A percentile compares a stretch with the other conserved stretches of the same genome.
Conservation (phyloP, 2,329 filamentous ascomycete genomes). For the Sclerotinia subarctica region DNA sequence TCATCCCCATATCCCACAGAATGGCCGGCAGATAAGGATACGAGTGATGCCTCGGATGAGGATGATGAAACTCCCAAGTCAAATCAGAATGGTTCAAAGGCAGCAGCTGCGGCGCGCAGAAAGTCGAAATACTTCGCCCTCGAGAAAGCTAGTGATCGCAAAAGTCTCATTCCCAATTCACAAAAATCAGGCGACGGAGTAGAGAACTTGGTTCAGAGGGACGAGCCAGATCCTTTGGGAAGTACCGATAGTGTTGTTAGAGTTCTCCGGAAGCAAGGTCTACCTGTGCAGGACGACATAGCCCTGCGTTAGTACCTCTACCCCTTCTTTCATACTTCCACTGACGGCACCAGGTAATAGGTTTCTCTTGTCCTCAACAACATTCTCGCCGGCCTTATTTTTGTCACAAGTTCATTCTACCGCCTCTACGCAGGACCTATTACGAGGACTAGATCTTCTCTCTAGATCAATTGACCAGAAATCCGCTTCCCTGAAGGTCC, state of each 20-base stretch:
- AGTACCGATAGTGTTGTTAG: constrained; percentile 81
- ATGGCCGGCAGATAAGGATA: constrained; percentile 83
- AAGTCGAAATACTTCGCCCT: constrained; percentile 83
- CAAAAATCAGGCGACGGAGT: constrained; percentile 66
- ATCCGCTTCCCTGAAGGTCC: constrained; percentile 89
- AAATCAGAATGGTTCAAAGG: constrained; percentile 28
- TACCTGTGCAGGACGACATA: constrained; percentile 80
- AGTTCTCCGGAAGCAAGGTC: constrained; percentile 69
- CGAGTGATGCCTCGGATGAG: constrained; percentile 64
- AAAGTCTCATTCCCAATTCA: constrained; percentile 61
- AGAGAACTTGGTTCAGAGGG: constrained; percentile 78
- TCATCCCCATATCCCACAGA: constrained; percentile 72
- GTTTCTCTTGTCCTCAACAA: constrained; percentile 92
- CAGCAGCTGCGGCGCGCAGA: constrained; percentile 48
- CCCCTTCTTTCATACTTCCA: constrained; percentile 14
- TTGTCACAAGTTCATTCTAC: constrained; percentile 86
- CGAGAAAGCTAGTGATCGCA: constrained; percentile 68
- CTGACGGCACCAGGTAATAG: constrained; percentile 63
- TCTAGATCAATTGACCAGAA: constrained; percentile 96
- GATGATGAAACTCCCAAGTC: constrained; percentile 38
- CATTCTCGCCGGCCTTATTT: constrained; percentile 89
- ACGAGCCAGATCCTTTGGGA: constrained; percentile 92
- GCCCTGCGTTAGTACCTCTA: constrained; percentile 61
- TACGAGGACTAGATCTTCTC: constrained; percentile 79
- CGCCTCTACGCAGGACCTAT: constrained; percentile 76